phyloP scores from a whole-genome alignment of 2,329 filamentous ascomycete genomes.

The Exserohilum rostratum region DNA sequence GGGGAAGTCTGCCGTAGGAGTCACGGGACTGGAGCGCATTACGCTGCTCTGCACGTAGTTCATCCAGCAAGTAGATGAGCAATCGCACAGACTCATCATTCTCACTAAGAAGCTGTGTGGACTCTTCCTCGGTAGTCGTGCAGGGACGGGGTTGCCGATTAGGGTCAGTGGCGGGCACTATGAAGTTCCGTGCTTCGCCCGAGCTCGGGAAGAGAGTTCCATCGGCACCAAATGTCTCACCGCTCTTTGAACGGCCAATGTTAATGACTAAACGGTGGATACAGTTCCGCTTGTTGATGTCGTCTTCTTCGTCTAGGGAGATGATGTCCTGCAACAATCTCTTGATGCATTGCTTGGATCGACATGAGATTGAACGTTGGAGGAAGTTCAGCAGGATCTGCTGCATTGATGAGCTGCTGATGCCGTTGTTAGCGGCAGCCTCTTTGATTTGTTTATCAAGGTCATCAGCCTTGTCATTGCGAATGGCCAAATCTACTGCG shows the following conservation, averaged over 20 bases:
- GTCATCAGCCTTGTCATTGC: slow-evolving; percentile 66
- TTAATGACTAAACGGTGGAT: slow-evolving; percentile 91
- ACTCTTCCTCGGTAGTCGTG: slow-evolving; percentile 70
- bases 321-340: slow-evolving; percentile 71
- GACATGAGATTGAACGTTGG: slow-evolving; percentile 75
- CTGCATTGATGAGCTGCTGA: slow-evolving; percentile 61
- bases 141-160: slow-evolving; percentile 65
- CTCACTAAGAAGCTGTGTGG: slow-evolving; percentile 63
- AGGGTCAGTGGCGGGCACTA: slow-evolving; percentile 78
- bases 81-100: slow-evolving; percentile 79
- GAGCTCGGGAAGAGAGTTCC: slow-evolving; percentile 58
- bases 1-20: slow-evolving; percentile 78
- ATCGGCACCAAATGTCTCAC: slow-evolving; percentile 55
- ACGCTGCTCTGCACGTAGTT: slow-evolving; percentile 71
- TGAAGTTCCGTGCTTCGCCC: slow-evolving; percentile 70
- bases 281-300: slow-evolving; percentile 93
- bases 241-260: slow-evolving; percentile 76
- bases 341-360: slow-evolving; percentile 72
- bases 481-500: slow-evolving; percentile 72
- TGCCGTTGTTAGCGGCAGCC: slow-evolving; percentile 59
- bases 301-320: slow-evolving; percentile 81
- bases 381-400: slow-evolving; percentile 78
- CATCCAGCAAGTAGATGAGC: slow-evolving; percentile 67
- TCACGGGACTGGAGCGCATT: slow-evolving; percentile 72
- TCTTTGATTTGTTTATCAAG: slow-evolving; percentile 64